These are phyloP conservation scores for Candida odintsovae DNA, from an alignment of 805 yeast species.

Conservation along the genomic window DNA sequence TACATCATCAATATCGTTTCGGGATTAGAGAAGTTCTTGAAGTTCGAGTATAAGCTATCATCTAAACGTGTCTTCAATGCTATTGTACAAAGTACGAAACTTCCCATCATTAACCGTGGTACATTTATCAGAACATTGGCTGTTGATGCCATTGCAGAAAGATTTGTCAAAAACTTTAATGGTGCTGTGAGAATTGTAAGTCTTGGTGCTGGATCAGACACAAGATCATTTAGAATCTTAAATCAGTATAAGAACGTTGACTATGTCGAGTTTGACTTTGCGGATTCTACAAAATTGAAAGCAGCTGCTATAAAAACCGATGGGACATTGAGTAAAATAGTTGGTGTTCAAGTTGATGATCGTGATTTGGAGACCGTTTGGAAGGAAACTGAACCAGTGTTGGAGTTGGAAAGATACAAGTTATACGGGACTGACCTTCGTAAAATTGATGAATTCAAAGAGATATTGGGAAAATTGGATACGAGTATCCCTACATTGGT, in stretches of 20 bases:
- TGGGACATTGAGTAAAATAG: constrained; percentile 3
- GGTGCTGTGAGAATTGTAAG: constrained; percentile 47
- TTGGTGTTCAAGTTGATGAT: constrained; percentile 8
- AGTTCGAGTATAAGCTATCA: constrained; percentile 18
- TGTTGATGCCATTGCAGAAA: constrained; percentile 41
- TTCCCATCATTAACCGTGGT: constrained; percentile 68
- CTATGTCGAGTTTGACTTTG: constrained; percentile 48
- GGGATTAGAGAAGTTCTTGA: constrained; percentile 18
- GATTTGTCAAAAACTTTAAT: constrained; percentile 31
- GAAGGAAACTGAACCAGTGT: constrained; percentile 24
- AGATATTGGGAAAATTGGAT: constrained; percentile 19
- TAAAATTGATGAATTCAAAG: constrained; percentile 22
- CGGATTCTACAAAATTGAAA: constrained; percentile 41
- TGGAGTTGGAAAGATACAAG: constrained; percentile 18
- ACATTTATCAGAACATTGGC: constrained; percentile 56
- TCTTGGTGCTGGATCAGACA: constrained; percentile 67
- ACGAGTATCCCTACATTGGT: constrained; percentile 38
- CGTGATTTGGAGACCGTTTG: constrained; percentile 6
- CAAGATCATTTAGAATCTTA: constrained; percentile 40
- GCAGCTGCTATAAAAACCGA: constrained; percentile 18
- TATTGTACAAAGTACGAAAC: constrained; percentile 14
- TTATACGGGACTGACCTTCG: constrained; percentile 31
- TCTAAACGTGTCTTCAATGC: constrained; percentile 13
- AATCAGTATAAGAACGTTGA: constrained; percentile 22
- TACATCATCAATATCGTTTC: constrained; percentile 11